Conservation (phyloP, 2,329 filamentous ascomycete species). For the Aotearoamyces nothofagi region DNA sequence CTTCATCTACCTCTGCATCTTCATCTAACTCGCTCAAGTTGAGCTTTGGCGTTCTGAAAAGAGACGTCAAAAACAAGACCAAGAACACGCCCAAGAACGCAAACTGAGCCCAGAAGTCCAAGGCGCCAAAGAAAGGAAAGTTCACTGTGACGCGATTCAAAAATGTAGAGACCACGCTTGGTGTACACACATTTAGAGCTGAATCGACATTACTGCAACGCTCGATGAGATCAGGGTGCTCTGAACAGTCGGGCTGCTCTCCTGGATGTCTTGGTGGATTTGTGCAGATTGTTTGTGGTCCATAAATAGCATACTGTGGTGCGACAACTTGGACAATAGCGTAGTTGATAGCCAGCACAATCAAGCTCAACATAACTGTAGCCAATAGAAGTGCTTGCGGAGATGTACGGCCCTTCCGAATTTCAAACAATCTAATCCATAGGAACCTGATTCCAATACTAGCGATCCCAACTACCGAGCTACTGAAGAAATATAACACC, state of each 20-base stretch:
- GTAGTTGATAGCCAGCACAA: slow-evolving; percentile 86
- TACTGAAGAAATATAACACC: slow-evolving; percentile 75
- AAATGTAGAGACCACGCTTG: slow-evolving; percentile 81
- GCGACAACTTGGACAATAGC: slow-evolving; percentile 85
- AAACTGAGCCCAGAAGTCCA: slow-evolving; percentile 97
- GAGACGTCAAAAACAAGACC: slow-evolving; percentile 60
- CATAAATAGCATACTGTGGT: slow-evolving; percentile 88
- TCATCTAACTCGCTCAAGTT: slow-evolving; percentile 69
- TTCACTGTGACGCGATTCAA: slow-evolving; percentile 85
- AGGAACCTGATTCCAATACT: slow-evolving; percentile 87
- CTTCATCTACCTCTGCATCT: slow-evolving; percentile 81
- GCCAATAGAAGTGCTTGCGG: slow-evolving; percentile 86
- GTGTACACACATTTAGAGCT: slow-evolving; percentile 75
- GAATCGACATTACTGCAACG: slow-evolving; percentile 67
- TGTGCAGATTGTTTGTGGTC: slow-evolving; percentile 87
- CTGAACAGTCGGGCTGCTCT: slow-evolving; percentile 59
- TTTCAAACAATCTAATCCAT: slow-evolving; percentile 86
- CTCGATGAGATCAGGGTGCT: slow-evolving; percentile 56
- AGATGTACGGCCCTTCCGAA: slow-evolving; percentile 75
- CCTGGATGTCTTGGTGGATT: slow-evolving; percentile 46
- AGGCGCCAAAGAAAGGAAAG: slow-evolving; percentile 83
- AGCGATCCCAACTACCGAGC: slow-evolving; percentile 75
- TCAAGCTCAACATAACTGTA: slow-evolving; percentile 80
- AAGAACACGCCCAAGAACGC: slow-evolving; percentile 75
- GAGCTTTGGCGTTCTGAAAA: slow-evolving; percentile 68